phyloP scores from a whole-genome alignment of 805 yeast genomes.

The Candida golubevii region DNA sequence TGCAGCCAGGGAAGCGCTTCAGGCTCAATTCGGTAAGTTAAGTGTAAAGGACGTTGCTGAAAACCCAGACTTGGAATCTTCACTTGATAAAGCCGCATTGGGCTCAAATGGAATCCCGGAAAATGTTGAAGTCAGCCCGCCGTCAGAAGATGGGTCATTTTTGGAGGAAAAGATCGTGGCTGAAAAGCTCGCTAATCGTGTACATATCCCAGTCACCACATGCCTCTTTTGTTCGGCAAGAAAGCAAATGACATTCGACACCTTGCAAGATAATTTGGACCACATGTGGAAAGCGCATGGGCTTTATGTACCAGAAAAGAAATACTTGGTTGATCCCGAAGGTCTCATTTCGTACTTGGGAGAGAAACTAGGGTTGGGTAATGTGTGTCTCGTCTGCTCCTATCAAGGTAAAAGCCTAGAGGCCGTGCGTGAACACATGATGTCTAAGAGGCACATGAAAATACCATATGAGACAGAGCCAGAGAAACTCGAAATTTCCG shows the following conservation, averaged over 20 bases:
- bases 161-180: constrained; percentile 40
- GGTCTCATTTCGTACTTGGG: constrained; percentile 77
- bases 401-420: constrained; percentile 83
- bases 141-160: constrained; percentile 7
- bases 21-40: constrained; percentile 7
- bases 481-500: constrained; percentile 70
- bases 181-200: constrained; percentile 42
- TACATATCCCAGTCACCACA: constrained; percentile 45
- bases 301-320: constrained; percentile 78
- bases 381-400: constrained; percentile 75
- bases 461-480: constrained; percentile 82
- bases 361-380: constrained; percentile 78
- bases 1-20: constrained; percentile 18
- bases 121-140: neutral
- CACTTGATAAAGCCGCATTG: neutral
- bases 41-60: neutral
- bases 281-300: constrained; percentile 85
- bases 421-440: constrained; percentile 86
- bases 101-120: neutral
- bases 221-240: constrained; percentile 49
- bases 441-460: constrained; percentile 78
- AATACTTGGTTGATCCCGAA: constrained; percentile 58
- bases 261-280: constrained; percentile 43
- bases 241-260: constrained; percentile 27
- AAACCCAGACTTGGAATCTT: constrained; percentile 10